Evolutionary conservation across 441 rosid species (phyloP).

Genomic region (Adansonia grandidieri): DNA sequence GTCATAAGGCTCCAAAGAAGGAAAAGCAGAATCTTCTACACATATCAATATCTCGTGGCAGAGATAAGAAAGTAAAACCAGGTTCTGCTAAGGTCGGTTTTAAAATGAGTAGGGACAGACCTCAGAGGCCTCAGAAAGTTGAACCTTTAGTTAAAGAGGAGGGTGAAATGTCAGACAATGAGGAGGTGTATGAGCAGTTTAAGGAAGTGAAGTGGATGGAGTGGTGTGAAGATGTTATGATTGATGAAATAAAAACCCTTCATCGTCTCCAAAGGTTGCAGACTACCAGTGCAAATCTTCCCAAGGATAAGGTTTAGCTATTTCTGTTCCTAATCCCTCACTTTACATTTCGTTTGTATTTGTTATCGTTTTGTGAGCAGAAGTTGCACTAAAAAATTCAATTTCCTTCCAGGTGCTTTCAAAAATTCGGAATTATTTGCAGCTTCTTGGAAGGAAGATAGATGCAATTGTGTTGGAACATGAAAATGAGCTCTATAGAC

Average conservation of each 20-base stretch:
- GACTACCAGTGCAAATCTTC: constrained; percentile 94
- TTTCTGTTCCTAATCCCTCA: background rate
- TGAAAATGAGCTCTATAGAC: constrained; percentile 70
- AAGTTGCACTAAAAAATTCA: constrained; percentile 1
- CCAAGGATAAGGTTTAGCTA: constrained; percentile 76
- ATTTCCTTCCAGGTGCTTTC: constrained; percentile 71
- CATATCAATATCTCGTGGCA: constrained; percentile 44
- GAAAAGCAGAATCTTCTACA: constrained; percentile 54
- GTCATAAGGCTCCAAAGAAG: constrained; percentile 76
- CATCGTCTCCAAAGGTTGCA: constrained; percentile 82
- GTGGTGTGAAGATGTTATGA: constrained; percentile 98
- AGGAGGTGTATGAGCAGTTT: constrained; percentile 89
- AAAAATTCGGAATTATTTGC: constrained; percentile 88
- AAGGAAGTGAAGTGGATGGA: constrained; percentile 99
- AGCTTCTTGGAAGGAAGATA: constrained; percentile 84
- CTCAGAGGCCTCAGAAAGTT: constrained; percentile 61
- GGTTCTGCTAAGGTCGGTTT: constrained; percentile 47
- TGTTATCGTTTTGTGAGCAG: constrained; percentile 21
- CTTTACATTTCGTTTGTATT: background rate
- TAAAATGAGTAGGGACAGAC: constrained; percentile 49
- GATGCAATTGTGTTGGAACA: constrained; percentile 78
- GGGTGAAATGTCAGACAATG: constrained; percentile 98
- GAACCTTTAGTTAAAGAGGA: constrained; percentile 91
- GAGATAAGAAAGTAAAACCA: constrained; percentile 60
- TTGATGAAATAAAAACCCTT: constrained; percentile 77